Conservation (phyloP, 2,329 filamentous ascomycete species). For the Xylariales sp. region DNA sequence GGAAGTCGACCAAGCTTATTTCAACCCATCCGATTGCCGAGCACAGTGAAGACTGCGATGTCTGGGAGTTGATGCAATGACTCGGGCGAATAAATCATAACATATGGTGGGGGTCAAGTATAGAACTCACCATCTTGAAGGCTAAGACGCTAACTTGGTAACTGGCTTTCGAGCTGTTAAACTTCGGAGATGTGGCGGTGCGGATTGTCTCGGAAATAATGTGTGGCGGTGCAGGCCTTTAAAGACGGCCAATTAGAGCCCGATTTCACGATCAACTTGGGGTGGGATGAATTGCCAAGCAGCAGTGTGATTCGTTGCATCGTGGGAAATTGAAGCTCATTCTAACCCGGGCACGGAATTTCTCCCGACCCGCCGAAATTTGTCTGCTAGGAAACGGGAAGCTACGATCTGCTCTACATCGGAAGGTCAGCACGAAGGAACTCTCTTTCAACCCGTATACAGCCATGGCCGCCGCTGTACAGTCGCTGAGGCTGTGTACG, state of each 20-base stretch:
- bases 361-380: slow-evolving; percentile 7
- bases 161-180: no score
- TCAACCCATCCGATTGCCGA: no score
- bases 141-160: not conserved
- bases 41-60: no score
- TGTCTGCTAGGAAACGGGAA: slow-evolving; percentile 8
- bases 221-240: not conserved
- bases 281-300: no score
- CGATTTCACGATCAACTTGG: not conserved
- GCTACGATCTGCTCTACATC: slow-evolving; percentile 7
- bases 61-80: no score
- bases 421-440: slow-evolving; percentile 7
- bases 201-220: no score
- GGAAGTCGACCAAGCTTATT: no score
- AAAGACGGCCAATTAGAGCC: no score
- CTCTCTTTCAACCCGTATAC: slow-evolving; percentile 11
- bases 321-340: no score
- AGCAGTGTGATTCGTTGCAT: no score
- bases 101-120: not conserved
- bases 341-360: slow-evolving; percentile 8
- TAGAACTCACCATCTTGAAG: not conserved
- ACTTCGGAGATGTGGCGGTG: no score
- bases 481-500: slow-evolving; percentile 34
- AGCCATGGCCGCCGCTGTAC: slow-evolving; percentile 37
- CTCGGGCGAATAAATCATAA: no score